Percentiles rank a stretch among this genome's conserved stretches.
These are phyloP conservation scores for Lecanicillium sp. DNA, from an alignment of 2,329 filamentous ascomycete species.

Conservation along the genomic window DNA sequence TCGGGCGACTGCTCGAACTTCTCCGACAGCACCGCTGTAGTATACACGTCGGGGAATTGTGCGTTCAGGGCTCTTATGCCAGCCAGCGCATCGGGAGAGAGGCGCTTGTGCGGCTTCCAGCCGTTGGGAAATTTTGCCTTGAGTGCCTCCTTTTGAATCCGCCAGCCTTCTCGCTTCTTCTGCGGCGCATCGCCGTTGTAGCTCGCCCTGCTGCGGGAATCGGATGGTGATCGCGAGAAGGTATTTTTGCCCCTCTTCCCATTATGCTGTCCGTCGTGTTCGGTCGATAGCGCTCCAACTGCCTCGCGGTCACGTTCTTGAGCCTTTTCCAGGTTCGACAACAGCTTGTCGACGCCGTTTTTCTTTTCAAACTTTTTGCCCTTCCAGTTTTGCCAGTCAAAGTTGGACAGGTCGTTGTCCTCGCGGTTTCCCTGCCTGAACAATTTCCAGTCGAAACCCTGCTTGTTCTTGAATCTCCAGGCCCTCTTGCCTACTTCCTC, in stretches of 20 bases:
- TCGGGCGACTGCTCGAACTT: conserved; percentile 86
- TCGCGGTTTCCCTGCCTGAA: neutral
- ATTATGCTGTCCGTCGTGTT: neutral
- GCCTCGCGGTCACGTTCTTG: conserved; percentile 1
- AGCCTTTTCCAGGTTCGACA: conserved; percentile 7
- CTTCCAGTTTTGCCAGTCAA: conserved; percentile 7
- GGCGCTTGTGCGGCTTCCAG: conserved; percentile 77
- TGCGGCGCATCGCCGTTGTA: conserved; percentile 2
- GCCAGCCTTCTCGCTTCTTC: conserved; percentile 53
- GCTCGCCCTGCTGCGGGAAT: neutral
- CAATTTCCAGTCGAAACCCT: conserved; percentile 11
- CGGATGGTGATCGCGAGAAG: neutral
- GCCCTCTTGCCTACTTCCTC: conserved; percentile 1
- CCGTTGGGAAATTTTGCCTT: conserved; percentile 72
- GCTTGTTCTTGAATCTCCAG: conserved; percentile 8
- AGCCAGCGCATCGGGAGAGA: conserved; percentile 88
- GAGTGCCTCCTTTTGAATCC: conserved; percentile 66
- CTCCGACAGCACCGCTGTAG: conserved; percentile 63
- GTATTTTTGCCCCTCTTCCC: neutral
- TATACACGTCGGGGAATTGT: conserved; percentile 71
- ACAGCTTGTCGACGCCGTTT: neutral
- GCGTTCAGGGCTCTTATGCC: conserved; percentile 79
- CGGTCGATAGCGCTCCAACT: neutral
- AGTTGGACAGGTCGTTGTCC: neutral
- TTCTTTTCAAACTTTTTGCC: conserved; percentile 3